These are phyloP conservation scores for Meyerozyma carpophila DNA, from an alignment of 1,139 yeast genomes.

Conservation along the genomic window DNA sequence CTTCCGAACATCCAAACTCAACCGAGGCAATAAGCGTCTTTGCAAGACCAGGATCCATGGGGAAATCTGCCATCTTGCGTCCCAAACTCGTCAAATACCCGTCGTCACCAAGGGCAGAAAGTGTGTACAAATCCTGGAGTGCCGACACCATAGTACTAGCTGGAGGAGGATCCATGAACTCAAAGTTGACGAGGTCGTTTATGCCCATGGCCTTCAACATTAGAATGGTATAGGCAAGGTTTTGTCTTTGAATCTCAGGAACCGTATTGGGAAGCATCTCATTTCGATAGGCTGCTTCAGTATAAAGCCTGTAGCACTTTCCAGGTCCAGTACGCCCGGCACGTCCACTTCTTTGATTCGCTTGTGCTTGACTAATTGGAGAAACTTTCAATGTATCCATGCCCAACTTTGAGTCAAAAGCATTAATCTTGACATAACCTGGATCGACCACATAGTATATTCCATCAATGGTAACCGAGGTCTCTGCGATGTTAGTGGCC, in stretches of 20 bases:
- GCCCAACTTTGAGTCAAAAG: slow-evolving; percentile 69
- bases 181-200: slow-evolving; percentile 70
- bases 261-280: slow-evolving; percentile 84
- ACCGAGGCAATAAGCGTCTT: slow-evolving; percentile 74
- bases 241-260: slow-evolving; percentile 93
- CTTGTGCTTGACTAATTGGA: slow-evolving; percentile 80
- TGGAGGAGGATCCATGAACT: slow-evolving; percentile 95
- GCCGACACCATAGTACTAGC: slow-evolving; percentile 70
- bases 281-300: slow-evolving; percentile 57
- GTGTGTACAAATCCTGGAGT: slow-evolving; percentile 73
- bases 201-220: slow-evolving; percentile 96
- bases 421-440: slow-evolving; percentile 74
- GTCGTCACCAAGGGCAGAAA: slow-evolving; percentile 76
- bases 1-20: slow-evolving; percentile 74
- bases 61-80: slow-evolving; percentile 82
- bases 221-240: slow-evolving; percentile 75
- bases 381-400: slow-evolving; percentile 71
- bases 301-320: slow-evolving; percentile 68
- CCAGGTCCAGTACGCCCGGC: slow-evolving; percentile 91
- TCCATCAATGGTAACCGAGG: slow-evolving; percentile 78
- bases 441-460: slow-evolving; percentile 74
- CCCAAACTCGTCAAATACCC: slow-evolving; percentile 77
- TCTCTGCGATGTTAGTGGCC: slow-evolving; percentile 73
- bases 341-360: slow-evolving; percentile 76
- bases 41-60: slow-evolving; percentile 91